Evolutionary conservation across 495 filamentous ascomycete genomes (phyloP), one percentile per base, ranked within the genome.

Genomic region (Friedmanniomyces endolithicus): DNA sequence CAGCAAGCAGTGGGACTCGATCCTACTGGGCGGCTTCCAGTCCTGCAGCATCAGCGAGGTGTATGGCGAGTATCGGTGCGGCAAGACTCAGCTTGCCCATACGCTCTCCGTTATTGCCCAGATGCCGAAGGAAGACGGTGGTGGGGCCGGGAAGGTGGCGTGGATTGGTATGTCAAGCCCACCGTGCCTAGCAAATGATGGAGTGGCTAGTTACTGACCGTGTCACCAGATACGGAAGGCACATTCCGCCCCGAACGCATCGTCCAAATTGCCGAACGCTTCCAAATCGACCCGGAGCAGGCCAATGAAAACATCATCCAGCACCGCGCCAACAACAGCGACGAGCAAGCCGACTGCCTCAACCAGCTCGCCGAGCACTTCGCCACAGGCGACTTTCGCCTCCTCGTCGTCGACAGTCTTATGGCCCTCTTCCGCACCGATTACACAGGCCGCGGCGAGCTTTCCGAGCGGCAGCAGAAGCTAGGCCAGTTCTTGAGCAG

Each of bases 351-450:
- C 49, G 85, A 88, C 48, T 66, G 86, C 34, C 72, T 88, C 50
- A 83, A 85, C 64, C 74, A 74, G 14, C 75, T 89, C 16, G 76
- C 78, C 49, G 72, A 75, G 52, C 78, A 78, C 61, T 87, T 89
- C 70, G 76, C 78, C 23, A 78, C 71, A 1, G 82, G 82, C 25
- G 76, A 85, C 55, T 89, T 84, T 65, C 76, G 84, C 23, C 75
- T 89, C 44, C 73, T 89, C 24, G 74, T 89, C 55, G 79, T 89
- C 62, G 85, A 89, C 65, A 86, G 82, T 65, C 84, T 88, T 60
- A 87, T 88, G 79, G 81, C 83, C 46, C 83, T 82, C 55, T 89
- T 86, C 63, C 76, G 85, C 16, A 83, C 85, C 23, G 85, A 88
- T 64, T 89, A 79, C 60, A 75, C 73, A 67, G 85, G 85, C 19